A percentile compares a stretch with the other conserved stretches of the same genome.
Conservation (phyloP, 1,284 basidiomycete species). For the Apiotrichum mycotoxinovorans region DNA sequence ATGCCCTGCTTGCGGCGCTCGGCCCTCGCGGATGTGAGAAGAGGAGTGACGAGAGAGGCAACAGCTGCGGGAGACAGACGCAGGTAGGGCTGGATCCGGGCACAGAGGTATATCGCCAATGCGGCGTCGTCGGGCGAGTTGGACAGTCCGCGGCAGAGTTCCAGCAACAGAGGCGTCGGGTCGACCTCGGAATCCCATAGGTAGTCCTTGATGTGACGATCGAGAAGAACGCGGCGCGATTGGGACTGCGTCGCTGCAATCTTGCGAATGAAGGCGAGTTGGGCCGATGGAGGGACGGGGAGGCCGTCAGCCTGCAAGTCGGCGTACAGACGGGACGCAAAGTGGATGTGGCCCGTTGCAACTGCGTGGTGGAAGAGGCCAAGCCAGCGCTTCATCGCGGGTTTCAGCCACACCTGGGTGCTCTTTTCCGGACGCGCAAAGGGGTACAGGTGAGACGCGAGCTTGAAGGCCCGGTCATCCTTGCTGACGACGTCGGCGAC, state of each 20-base stretch:
- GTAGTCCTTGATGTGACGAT: conserved; percentile 42
- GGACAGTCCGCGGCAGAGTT: conserved; percentile 29
- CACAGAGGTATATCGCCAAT: conserved; percentile 27
- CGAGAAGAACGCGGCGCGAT: conserved; percentile 35
- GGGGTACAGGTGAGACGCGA: conserved; percentile 24
- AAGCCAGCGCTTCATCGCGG: conserved; percentile 16
- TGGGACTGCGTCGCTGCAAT: conserved; percentile 19
- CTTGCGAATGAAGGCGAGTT: conserved; percentile 28
- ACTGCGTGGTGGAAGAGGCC: conserved; percentile 21
- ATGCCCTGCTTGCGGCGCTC: conserved; percentile 15
- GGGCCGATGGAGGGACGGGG: conserved; percentile 13
- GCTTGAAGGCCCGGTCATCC: conserved; percentile 17
- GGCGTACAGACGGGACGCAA: conserved; percentile 40
- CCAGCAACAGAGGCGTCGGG: conserved; percentile 18
- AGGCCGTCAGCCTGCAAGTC: conserved; percentile 36
- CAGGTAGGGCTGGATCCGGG: conserved; percentile 11
- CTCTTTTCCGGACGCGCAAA: neutral
- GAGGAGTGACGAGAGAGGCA: conserved; percentile 15
- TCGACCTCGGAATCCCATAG: conserved; percentile 22
- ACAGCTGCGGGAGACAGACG: conserved; percentile 10
- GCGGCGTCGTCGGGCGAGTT: conserved; percentile 23
- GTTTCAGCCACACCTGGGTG: conserved; percentile 2
- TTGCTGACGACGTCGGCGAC: conserved; percentile 7
- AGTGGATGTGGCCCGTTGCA: conserved; percentile 23
- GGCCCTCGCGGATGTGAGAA: conserved; percentile 18